Evolutionary conservation across 495 filamentous ascomycete genomes (phyloP).

Genomic region (Melanomma pulvis-pyrius): DNA sequence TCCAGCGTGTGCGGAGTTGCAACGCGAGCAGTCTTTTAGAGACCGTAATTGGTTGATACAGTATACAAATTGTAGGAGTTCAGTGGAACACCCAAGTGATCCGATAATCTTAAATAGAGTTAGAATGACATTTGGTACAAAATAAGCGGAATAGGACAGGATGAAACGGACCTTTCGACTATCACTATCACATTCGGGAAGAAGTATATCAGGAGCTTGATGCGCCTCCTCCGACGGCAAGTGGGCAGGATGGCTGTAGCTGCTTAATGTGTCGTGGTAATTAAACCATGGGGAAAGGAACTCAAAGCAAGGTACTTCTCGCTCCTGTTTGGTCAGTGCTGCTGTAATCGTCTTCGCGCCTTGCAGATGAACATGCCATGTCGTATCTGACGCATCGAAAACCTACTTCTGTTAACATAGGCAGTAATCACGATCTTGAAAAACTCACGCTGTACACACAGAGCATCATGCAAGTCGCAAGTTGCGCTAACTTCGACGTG

Average conservation of each 20-base stretch:
- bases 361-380: constrained; percentile 21
- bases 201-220: constrained; percentile 3
- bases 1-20: not conserved
- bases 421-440: not conserved
- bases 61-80: constrained; percentile 19
- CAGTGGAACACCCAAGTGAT: constrained; percentile 18
- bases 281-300: constrained; percentile 22
- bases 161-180: constrained; percentile 4
- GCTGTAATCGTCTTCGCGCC: constrained; percentile 13
- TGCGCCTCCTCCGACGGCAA: not conserved
- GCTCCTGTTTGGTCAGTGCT: constrained; percentile 2
- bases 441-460: constrained; percentile 26
- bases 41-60: constrained; percentile 25
- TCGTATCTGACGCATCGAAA: constrained; percentile 24
- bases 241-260: constrained; percentile 9
- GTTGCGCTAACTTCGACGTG: not conserved
- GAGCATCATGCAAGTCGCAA: constrained; percentile 26
- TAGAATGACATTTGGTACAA: not conserved
- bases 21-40: not conserved
- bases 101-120: constrained; percentile 14
- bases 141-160: not conserved
- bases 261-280: constrained; percentile 20
- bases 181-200: constrained; percentile 5
- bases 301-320: not conserved
- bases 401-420: constrained; percentile 2